Evolutionary conservation across 2,329 filamentous ascomycete genomes (phyloP).

Genomic region (Nectriaceae sp.): DNA sequence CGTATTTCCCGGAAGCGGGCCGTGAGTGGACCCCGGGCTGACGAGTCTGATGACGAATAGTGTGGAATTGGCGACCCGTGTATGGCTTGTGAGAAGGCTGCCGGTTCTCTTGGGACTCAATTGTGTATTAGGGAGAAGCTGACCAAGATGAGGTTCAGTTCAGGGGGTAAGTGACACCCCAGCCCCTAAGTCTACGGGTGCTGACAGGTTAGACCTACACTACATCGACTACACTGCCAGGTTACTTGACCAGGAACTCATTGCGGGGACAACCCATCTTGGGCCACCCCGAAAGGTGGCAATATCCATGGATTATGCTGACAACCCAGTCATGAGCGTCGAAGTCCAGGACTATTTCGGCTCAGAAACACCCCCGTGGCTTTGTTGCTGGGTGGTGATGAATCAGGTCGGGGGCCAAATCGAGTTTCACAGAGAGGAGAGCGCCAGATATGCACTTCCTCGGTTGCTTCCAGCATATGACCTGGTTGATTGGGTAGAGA

Average conservation of each 20-base stretch:
- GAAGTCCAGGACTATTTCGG: constrained; percentile 30
- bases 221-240: constrained; percentile 31
- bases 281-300: constrained; percentile 26
- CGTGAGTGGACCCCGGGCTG: neutral
- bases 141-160: constrained; percentile 31
- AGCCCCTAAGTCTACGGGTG: neutral
- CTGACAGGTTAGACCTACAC: constrained; percentile 26
- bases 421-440: constrained; percentile 28
- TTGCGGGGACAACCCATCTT: constrained; percentile 30
- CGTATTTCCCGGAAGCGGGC: constrained; percentile 6
- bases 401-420: constrained; percentile 28
- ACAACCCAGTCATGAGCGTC: constrained; percentile 25
- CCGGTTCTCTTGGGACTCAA: constrained; percentile 25
- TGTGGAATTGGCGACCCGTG: constrained; percentile 28
- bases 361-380: constrained; percentile 23
- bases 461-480: constrained; percentile 23
- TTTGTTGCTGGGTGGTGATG: constrained; percentile 31
- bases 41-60: constrained; percentile 8
- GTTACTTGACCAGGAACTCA: constrained; percentile 28
- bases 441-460: constrained; percentile 27
- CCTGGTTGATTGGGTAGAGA: constrained; percentile 27
- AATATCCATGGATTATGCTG: constrained; percentile 28
- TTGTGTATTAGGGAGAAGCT: constrained; percentile 29
- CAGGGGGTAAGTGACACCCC: constrained; percentile 21
- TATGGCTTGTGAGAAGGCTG: constrained; percentile 24